Percentiles rank a stretch among this genome's conserved stretches.
Evolutionary conservation across 2,329 filamentous ascomycete genomes (phyloP).

Genomic region (Colletotrichum sp.): DNA sequence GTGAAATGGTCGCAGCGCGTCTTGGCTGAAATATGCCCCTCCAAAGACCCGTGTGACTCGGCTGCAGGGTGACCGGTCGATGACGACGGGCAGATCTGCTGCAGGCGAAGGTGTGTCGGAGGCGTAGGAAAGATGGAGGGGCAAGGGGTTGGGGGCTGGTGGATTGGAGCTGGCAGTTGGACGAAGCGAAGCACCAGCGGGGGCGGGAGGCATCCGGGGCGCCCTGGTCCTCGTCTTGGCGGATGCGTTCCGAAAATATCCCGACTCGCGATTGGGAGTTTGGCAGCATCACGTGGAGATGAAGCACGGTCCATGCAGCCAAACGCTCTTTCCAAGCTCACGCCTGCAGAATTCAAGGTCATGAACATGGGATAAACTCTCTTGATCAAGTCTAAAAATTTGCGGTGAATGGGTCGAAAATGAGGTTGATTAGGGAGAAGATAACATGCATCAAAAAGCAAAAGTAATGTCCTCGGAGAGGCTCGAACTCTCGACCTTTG

Average conservation of each 20-base stretch:
- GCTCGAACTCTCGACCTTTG: slow-evolving; percentile 22
- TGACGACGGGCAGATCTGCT: slow-evolving; percentile 12
- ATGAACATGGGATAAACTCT: neutral
- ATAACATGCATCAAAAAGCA: neutral
- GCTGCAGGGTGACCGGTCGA: neutral
- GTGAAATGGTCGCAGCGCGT: neutral
- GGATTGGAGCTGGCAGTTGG: neutral
- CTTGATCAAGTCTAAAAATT: neutral
- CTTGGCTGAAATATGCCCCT: slow-evolving; percentile 2
- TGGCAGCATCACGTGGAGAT: neutral
- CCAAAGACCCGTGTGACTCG: slow-evolving; percentile 2
- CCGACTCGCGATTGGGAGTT: neutral
- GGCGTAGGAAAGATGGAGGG: slow-evolving; percentile 1
- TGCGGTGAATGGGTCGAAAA: accelerated
- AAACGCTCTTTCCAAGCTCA: neutral
- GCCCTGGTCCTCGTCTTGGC: neutral
- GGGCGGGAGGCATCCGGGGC: slow-evolving; percentile 8
- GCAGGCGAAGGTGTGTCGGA: slow-evolving; percentile 16
- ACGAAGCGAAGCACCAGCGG: neutral
- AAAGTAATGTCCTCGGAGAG: slow-evolving; percentile 1
- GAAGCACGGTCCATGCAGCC: neutral
- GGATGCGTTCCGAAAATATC: neutral
- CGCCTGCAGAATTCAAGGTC: accelerated
- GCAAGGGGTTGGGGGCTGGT: neutral
- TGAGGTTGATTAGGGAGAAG: accelerated